phyloP scores from a whole-genome alignment of 768 basidiomycete species.

The Leccinellum luteum region DNA sequence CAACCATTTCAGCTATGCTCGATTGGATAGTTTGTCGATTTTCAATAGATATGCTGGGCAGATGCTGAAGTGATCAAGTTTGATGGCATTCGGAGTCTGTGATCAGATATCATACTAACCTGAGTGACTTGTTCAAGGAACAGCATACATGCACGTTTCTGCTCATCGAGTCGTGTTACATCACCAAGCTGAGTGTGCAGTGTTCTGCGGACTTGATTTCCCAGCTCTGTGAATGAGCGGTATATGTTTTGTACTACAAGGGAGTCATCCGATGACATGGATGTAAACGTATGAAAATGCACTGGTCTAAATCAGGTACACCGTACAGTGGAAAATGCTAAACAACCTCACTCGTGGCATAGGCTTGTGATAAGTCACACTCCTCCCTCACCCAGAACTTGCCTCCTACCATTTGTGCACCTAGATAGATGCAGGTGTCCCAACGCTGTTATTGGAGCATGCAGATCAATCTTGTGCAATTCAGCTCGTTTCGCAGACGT shows the following conservation, averaged over 20 bases:
- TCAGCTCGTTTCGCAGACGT: too few species aligned
- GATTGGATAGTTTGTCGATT: neutral
- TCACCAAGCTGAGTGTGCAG: neutral
- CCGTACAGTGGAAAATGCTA: too few species aligned
- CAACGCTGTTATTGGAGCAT: too few species aligned
- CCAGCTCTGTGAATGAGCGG: neutral
- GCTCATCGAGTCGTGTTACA: neutral
- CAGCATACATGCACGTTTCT: neutral
- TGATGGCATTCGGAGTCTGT: too few species aligned
- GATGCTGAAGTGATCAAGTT: neutral
- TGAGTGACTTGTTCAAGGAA: neutral
- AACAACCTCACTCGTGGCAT: too few species aligned
- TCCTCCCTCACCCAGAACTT: too few species aligned
- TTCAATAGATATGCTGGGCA: neutral
- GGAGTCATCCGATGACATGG: neutral
- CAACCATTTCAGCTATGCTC: neutral
- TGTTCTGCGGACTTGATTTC: neutral
- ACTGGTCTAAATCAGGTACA: too few species aligned
- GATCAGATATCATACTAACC: neutral
- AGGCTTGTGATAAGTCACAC: too few species aligned
- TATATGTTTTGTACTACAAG: neutral
- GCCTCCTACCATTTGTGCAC: too few species aligned
- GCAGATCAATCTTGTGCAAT: too few species aligned
- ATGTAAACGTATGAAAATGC: too few species aligned
- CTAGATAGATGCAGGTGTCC: too few species aligned